These are phyloP conservation scores for Myochromella boudieri DNA, from an alignment of 768 basidiomycete genomes.

Conservation along the genomic window DNA sequence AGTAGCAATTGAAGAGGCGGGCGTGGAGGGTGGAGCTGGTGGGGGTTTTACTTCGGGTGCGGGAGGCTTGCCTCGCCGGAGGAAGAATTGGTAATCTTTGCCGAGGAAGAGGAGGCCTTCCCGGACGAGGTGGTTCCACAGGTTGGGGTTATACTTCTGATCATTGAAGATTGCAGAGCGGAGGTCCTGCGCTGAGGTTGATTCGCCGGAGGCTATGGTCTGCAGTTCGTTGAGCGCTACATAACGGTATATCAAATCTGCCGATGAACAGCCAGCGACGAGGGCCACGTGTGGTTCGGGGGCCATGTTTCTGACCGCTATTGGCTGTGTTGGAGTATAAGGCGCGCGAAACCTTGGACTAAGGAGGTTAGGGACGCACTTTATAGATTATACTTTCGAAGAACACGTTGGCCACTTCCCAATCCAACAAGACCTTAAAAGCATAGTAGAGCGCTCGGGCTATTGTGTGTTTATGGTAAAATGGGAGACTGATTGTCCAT, in stretches of 20 bases:
- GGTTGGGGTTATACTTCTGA: conserved; percentile 59
- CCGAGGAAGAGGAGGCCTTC: conserved; percentile 63
- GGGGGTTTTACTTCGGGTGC: conserved; percentile 20
- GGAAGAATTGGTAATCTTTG: conserved; percentile 64
- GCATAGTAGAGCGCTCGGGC: conserved; percentile 50
- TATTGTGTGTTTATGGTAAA: conserved; percentile 44
- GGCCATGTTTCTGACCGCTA: conserved; percentile 42
- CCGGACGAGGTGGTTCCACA: conserved; percentile 63
- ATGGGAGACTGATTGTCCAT: conserved; percentile 52
- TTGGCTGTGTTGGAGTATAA: conserved; percentile 36
- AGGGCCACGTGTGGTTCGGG: conserved; percentile 56
- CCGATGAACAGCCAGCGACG: conserved; percentile 63
- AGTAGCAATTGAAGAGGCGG: conserved; percentile 31
- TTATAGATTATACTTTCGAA: conserved; percentile 62
- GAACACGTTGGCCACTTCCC: conserved; percentile 63
- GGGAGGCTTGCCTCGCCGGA: conserved; percentile 53
- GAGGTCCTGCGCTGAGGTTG: conserved; percentile 37
- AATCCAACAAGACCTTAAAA: conserved; percentile 49
- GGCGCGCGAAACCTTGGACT: not conserved
- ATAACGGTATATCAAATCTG: conserved; percentile 51
- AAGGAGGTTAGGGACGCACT: conserved; percentile 32
- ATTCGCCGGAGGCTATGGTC: conserved; percentile 45
- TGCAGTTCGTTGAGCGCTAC: conserved; percentile 68
- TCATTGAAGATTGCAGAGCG: conserved; percentile 65
- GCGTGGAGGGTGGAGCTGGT: conserved; percentile 8